A percentile compares a stretch with the other conserved stretches of the same genome.
These are phyloP conservation scores for Schwanniomyces polymorphus DNA, from an alignment of 805 yeast genomes.

Conservation along the genomic window DNA sequence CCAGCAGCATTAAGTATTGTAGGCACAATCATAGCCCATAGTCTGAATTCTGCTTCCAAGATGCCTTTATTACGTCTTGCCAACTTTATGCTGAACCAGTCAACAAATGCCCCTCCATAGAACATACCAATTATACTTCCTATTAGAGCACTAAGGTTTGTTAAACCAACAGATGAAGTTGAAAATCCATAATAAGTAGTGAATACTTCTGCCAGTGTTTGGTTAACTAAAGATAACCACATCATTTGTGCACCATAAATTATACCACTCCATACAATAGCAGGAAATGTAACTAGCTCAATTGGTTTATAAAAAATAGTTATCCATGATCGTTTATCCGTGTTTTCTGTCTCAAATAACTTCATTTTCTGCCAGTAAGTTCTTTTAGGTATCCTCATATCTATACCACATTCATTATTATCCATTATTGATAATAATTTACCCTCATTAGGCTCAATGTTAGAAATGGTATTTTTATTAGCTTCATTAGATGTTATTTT, in stretches of 20 bases:
- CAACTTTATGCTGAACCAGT: conserved; percentile 29
- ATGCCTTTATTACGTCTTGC: conserved; percentile 27
- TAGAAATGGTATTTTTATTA: too few relatives aligned
- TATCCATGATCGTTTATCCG: conserved; percentile 41
- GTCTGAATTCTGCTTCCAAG: too few relatives aligned
- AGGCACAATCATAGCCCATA: too few relatives aligned
- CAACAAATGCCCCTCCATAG: conserved; percentile 46
- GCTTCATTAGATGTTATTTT: too few relatives aligned
- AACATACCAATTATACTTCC: conserved; percentile 45
- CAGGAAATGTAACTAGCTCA: conserved; percentile 35
- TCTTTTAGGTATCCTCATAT: too few relatives aligned
- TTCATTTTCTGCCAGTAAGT: conserved; percentile 36
- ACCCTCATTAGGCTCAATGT: too few relatives aligned
- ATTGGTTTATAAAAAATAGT: conserved; percentile 39
- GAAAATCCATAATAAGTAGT: conserved; percentile 39
- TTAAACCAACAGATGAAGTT: conserved; percentile 38
- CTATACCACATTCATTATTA: too few relatives aligned
- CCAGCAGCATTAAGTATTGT: too few relatives aligned
- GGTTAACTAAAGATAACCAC: conserved; percentile 46
- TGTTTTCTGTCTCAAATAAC: conserved; percentile 34
- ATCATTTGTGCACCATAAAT: conserved; percentile 50
- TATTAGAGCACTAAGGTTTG: conserved; percentile 42
- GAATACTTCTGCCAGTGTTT: conserved; percentile 42
- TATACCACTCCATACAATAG: conserved; percentile 46
- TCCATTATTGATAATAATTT: too few relatives aligned